These are phyloP conservation scores for Apophysomyces ossiformis DNA, from an alignment of 371 early-diverging fungal genomes.

Conservation along the genomic window DNA sequence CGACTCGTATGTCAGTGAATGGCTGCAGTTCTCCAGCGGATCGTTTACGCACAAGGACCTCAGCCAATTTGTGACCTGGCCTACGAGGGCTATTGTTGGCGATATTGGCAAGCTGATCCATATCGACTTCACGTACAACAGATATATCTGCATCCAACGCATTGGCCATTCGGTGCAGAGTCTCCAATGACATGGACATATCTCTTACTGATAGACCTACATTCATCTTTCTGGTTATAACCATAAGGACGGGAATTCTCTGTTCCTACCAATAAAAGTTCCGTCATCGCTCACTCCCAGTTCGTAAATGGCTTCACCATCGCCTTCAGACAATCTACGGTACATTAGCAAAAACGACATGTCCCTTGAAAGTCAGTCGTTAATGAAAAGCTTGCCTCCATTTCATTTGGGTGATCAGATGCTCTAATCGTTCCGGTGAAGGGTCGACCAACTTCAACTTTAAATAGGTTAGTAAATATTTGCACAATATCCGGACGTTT, in stretches of 20 bases:
- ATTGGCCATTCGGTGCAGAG: constrained; percentile 69
- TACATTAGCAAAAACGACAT: too few species aligned
- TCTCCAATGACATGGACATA: constrained; percentile 63
- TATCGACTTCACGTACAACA: constrained; percentile 44
- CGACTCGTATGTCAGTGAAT: constrained; percentile 81
- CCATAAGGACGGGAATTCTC: constrained; percentile 9
- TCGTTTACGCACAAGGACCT: constrained; percentile 64
- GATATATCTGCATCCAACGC: constrained; percentile 60
- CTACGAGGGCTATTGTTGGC: neutral
- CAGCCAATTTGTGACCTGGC: constrained; percentile 56
- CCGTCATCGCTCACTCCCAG: constrained; percentile 92
- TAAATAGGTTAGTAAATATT: constrained; percentile 8
- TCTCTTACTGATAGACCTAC: constrained; percentile 56
- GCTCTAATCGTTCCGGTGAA: constrained; percentile 74
- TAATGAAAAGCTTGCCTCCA: constrained; percentile 66
- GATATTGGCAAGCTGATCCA: constrained; percentile 30
- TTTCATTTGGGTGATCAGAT: constrained; percentile 90
- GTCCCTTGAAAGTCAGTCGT: neutral
- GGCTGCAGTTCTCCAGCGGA: constrained; percentile 56
- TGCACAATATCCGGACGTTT: neutral
- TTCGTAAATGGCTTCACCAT: constrained; percentile 88
- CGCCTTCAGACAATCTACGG: constrained; percentile 79
- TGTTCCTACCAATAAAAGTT: constrained; percentile 70
- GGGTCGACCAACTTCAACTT: constrained; percentile 81
- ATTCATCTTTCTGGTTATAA: too few species aligned